These are phyloP conservation scores for Magnaporthiopsis incrustans DNA, from an alignment of 2,329 filamentous ascomycete species.

Conservation along the genomic window DNA sequence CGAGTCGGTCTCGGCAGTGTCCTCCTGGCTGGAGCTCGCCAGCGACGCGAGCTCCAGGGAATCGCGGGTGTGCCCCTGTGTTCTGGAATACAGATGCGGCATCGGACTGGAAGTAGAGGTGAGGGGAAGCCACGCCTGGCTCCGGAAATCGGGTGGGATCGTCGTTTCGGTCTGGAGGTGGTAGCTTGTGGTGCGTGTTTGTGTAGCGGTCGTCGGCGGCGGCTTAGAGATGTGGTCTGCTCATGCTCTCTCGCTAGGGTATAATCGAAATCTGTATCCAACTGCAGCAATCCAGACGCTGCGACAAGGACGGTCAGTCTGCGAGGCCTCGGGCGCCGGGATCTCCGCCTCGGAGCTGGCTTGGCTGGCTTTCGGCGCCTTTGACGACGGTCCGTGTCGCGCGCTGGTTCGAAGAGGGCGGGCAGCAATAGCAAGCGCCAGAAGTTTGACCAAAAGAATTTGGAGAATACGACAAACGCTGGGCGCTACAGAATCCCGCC, in stretches of 20 bases:
- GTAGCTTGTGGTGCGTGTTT: background rate
- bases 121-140: background rate
- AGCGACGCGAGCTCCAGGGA: slow-evolving; percentile 94
- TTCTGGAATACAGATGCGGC: slow-evolving; percentile 34
- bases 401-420: background rate
- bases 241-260: background rate
- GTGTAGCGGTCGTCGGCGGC: slow-evolving; percentile 1
- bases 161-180: background rate
- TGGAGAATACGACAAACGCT: background rate
- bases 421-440: background rate
- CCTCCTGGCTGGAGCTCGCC: slow-evolving; percentile 68
- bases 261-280: background rate
- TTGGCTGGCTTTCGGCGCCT: background rate
- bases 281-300: background rate
- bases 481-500: background rate
- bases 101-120: slow-evolving; percentile 17
- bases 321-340: background rate
- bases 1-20: slow-evolving; percentile 60
- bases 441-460: background rate
- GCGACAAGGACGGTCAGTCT: background rate
- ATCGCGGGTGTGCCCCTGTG: slow-evolving; percentile 58
- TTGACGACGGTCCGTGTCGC: background rate
- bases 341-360: background rate
- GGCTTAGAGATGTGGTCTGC: background rate
- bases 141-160: background rate